Evolutionary conservation across 768 basidiomycete species (phyloP).

Genomic region (Lactarius sanguifluus): DNA sequence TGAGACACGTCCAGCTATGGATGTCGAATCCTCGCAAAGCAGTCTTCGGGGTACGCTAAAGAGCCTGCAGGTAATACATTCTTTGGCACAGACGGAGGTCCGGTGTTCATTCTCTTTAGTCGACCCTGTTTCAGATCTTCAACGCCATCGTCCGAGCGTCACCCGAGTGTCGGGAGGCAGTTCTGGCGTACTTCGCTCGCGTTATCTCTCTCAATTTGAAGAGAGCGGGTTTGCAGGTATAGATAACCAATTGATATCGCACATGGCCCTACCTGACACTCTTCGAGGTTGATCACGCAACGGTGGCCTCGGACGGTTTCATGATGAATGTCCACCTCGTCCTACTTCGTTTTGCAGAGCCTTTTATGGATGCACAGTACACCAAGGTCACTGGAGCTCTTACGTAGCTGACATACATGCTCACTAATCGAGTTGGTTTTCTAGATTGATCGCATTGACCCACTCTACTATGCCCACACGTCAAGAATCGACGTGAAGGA

Average conservation of each 20-base stretch:
- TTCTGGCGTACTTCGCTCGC: slow-evolving; percentile 77
- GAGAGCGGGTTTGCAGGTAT: slow-evolving; percentile 87
- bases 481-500: slow-evolving; percentile 75
- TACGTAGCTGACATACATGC: background rate
- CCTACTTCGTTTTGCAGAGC: slow-evolving; percentile 83
- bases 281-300: slow-evolving; percentile 74
- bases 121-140: slow-evolving; percentile 82
- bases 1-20: slow-evolving; percentile 66
- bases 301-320: slow-evolving; percentile 88
- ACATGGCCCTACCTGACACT: slow-evolving; percentile 4
- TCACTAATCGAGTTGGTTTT: background rate
- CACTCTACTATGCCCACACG: slow-evolving; percentile 73
- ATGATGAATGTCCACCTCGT: slow-evolving; percentile 89
- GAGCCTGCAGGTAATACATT: slow-evolving; percentile 64
- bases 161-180: slow-evolving; percentile 73
- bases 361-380: slow-evolving; percentile 91
- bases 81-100: background rate
- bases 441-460: slow-evolving; percentile 90
- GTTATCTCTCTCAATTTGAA: slow-evolving; percentile 75
- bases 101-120: slow-evolving; percentile 39
- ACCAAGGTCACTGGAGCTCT: slow-evolving; percentile 59
- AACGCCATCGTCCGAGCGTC: slow-evolving; percentile 86
- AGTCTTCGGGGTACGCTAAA: slow-evolving; percentile 86
- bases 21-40: slow-evolving; percentile 79
- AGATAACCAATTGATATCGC: slow-evolving; percentile 21